Conservation (phyloP, 75 land plant genomes). For the Cupressus sempervirens region DNA sequence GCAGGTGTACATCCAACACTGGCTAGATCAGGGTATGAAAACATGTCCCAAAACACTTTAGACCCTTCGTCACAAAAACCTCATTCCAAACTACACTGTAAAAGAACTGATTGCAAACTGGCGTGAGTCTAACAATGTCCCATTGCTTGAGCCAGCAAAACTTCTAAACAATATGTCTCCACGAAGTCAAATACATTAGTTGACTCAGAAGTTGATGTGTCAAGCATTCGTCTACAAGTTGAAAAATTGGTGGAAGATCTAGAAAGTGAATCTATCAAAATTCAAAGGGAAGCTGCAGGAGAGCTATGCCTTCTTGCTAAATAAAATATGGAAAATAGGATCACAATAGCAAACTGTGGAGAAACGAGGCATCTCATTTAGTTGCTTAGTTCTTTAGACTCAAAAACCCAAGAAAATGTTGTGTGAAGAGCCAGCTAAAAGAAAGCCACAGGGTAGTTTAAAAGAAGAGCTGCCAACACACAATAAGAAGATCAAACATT, state of each 20-base stretch:
- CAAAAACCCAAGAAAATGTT: constrained; percentile 72
- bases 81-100: constrained; percentile 56
- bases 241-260: constrained; percentile 62
- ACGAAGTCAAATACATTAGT: constrained; percentile 4
- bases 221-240: constrained; percentile 52
- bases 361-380: constrained; percentile 61
- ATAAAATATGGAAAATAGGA: constrained; percentile 76
- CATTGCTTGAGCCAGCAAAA: constrained; percentile 42
- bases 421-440: too few relatives aligned
- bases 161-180: not conserved
- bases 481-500: too few relatives aligned
- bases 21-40: constrained; percentile 52
- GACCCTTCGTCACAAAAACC: constrained; percentile 32
- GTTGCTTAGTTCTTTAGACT: constrained; percentile 56
- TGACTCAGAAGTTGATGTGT: constrained; percentile 43
- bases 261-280: constrained; percentile 42
- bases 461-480: too few relatives aligned
- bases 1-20: constrained; percentile 43
- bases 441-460: too few relatives aligned
- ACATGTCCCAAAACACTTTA: constrained; percentile 47
- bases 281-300: constrained; percentile 57
- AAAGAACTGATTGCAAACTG: constrained; percentile 52
- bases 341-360: constrained; percentile 78
- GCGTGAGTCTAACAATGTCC: constrained; percentile 44
- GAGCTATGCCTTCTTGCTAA: constrained; percentile 77